Evolutionary conservation across 129 eudicot genomes (phyloP).

Genomic region (Centella asiatica): DNA sequence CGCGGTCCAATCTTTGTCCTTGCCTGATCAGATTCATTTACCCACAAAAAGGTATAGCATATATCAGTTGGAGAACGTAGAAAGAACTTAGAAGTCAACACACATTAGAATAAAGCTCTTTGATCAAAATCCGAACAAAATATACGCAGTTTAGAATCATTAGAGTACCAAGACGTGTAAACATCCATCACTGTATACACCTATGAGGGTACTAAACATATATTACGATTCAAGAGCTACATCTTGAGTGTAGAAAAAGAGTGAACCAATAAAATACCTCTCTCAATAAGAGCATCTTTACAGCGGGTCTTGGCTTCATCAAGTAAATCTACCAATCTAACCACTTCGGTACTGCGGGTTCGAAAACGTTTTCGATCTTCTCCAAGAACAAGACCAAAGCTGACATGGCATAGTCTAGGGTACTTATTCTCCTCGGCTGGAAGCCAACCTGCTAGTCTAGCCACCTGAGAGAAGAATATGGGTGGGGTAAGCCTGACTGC

Average conservation of each 20-base stretch:
- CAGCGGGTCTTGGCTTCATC: slow-evolving; percentile 87
- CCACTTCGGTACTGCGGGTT: slow-evolving; percentile 89
- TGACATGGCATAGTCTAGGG: slow-evolving; percentile 78
- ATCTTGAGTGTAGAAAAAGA: neutral
- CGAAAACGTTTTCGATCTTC: slow-evolving; percentile 86
- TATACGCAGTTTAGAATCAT: neutral
- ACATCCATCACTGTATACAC: neutral
- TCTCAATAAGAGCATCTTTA: slow-evolving; percentile 60
- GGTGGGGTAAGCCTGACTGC: neutral
- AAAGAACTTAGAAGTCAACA: too few species aligned
- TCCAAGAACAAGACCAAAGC: slow-evolving; percentile 87
- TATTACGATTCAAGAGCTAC: neutral
- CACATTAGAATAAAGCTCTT: too few species aligned
- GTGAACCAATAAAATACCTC: slow-evolving; percentile 39
- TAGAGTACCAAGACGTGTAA: neutral
- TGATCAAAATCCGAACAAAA: too few species aligned
- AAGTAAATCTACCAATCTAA: slow-evolving; percentile 72
- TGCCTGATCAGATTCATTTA: slow-evolving; percentile 36
- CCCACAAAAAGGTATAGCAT: neutral
- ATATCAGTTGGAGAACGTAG: too few species aligned
- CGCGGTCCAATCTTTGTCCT: slow-evolving; percentile 65
- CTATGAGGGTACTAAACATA: neutral
- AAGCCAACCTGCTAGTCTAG: slow-evolving; percentile 88
- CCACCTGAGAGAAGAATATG: slow-evolving; percentile 42
- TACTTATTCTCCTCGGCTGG: slow-evolving; percentile 49